A percentile compares a stretch with the other conserved stretches of the same genome.
phyloP scores from a whole-genome alignment of 768 basidiomycete genomes.

The Terana coerulea region DNA sequence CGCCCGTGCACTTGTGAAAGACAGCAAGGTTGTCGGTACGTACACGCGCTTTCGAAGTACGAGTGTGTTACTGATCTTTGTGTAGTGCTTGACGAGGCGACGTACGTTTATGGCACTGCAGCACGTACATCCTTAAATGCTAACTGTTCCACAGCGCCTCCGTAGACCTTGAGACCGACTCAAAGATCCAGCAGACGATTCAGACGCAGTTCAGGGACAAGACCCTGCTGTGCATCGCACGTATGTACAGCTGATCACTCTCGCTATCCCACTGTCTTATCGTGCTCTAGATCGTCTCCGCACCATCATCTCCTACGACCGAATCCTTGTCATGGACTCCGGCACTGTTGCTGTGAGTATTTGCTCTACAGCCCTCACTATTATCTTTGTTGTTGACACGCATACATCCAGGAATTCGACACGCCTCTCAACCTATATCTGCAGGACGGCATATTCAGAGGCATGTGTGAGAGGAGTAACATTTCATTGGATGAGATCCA shows the following conservation, averaged over 20 bases:
- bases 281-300: conserved; percentile 39
- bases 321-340: conserved; percentile 64
- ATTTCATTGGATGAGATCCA: conserved; percentile 47
- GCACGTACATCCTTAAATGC: not conserved
- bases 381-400: not conserved
- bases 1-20: conserved; percentile 51
- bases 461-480: conserved; percentile 54
- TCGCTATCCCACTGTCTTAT: not conserved
- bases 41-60: not conserved
- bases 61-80: not conserved
- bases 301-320: conserved; percentile 58
- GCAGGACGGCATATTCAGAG: conserved; percentile 51
- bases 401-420: conserved; percentile 40
- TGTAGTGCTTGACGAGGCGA: conserved; percentile 47
- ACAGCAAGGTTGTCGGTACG: conserved; percentile 39
- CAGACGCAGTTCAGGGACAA: conserved; percentile 42
- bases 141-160: conserved; percentile 26
- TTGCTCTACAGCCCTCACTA: not conserved
- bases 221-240: conserved; percentile 49
- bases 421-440: conserved; percentile 45
- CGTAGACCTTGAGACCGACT: conserved; percentile 47
- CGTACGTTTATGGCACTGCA: conserved; percentile 27
- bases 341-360: conserved; percentile 50
- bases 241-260: conserved; percentile 12
- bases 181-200: conserved; percentile 47